These are phyloP conservation scores for Sugiyamaella lignohabitans DNA, from an alignment of 805 yeast genomes.

Conservation along the genomic window DNA sequence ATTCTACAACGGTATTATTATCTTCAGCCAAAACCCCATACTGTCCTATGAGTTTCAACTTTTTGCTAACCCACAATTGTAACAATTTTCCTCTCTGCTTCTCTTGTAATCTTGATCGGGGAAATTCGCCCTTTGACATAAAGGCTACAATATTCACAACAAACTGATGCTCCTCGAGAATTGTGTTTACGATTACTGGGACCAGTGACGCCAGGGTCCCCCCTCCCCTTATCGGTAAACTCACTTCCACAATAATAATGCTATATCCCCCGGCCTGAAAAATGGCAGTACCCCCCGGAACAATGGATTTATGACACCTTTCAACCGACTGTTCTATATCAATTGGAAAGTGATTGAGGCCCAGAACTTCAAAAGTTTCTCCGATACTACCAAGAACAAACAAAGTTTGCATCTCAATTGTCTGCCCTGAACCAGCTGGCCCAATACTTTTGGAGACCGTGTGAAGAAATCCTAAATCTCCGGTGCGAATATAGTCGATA, in stretches of 20 bases:
- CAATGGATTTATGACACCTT: slow-evolving; percentile 40
- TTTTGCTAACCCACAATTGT: slow-evolving; percentile 46
- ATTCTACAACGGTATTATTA: no score
- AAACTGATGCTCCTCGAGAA: slow-evolving; percentile 74
- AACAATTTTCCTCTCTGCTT: slow-evolving; percentile 71
- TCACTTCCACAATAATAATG: slow-evolving; percentile 63
- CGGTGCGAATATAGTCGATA: slow-evolving; percentile 72
- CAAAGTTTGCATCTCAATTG: slow-evolving; percentile 59
- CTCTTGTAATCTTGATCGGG: slow-evolving; percentile 64
- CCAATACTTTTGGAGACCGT: slow-evolving; percentile 43
- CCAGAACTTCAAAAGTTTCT: slow-evolving; percentile 85
- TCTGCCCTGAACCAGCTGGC: slow-evolving; percentile 5
- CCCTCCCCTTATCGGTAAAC: slow-evolving; percentile 33
- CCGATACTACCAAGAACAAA: slow-evolving; percentile 79
- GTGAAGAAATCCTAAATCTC: slow-evolving; percentile 90
- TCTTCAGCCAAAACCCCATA: slow-evolving; percentile 22
- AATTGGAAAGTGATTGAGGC: slow-evolving; percentile 81
- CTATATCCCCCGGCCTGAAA: slow-evolving; percentile 79
- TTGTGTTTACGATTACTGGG: slow-evolving; percentile 73
- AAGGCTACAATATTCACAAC: slow-evolving; percentile 80
- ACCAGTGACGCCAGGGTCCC: slow-evolving; percentile 63
- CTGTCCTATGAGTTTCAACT: slow-evolving; percentile 29
- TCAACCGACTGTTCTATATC: slow-evolving; percentile 74
- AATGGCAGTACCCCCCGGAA: slow-evolving; percentile 45
- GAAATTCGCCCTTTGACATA: slow-evolving; percentile 55